Evolutionary conservation across 106 monocot species (phyloP).

Genomic region (Hemerocallis citrina): DNA sequence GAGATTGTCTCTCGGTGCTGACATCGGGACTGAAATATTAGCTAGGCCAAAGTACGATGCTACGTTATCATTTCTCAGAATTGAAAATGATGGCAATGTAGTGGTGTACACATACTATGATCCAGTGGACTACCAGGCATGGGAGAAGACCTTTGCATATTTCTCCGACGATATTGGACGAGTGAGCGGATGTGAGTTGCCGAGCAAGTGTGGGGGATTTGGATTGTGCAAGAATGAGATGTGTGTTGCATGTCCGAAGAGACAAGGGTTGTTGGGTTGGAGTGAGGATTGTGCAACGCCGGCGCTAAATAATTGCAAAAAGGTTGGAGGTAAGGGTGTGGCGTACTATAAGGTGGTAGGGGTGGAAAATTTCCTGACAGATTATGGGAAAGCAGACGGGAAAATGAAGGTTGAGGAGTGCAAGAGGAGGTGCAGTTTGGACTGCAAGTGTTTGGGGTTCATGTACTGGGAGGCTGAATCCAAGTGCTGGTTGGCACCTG

Average conservation of each 20-base stretch:
- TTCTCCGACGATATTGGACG: slow-evolving; percentile 23
- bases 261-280: not conserved
- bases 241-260: slow-evolving; percentile 27
- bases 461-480: slow-evolving; percentile 39
- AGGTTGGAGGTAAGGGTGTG: not conserved
- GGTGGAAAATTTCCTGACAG: slow-evolving; percentile 43
- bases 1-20: not conserved
- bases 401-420: slow-evolving; percentile 35
- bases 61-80: slow-evolving; percentile 33
- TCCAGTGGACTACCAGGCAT: slow-evolving; percentile 37
- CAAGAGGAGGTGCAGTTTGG: slow-evolving; percentile 22
- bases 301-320: not conserved
- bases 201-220: slow-evolving; percentile 31
- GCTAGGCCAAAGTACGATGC: slow-evolving; percentile 43
- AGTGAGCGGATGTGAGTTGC: slow-evolving; percentile 23
- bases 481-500: slow-evolving; percentile 43
- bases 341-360: slow-evolving; percentile 43
- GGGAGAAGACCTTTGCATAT: slow-evolving; percentile 33
- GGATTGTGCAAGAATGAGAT: slow-evolving; percentile 43
- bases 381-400: slow-evolving; percentile 22
- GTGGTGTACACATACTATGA: slow-evolving; percentile 39
- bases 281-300: not conserved
- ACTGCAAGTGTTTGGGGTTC: slow-evolving; percentile 44
- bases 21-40: slow-evolving; percentile 11
- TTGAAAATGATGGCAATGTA: slow-evolving; percentile 46